phyloP scores from a whole-genome alignment of 2,329 filamentous ascomycete species.

The Cytospora chrysosperma region DNA sequence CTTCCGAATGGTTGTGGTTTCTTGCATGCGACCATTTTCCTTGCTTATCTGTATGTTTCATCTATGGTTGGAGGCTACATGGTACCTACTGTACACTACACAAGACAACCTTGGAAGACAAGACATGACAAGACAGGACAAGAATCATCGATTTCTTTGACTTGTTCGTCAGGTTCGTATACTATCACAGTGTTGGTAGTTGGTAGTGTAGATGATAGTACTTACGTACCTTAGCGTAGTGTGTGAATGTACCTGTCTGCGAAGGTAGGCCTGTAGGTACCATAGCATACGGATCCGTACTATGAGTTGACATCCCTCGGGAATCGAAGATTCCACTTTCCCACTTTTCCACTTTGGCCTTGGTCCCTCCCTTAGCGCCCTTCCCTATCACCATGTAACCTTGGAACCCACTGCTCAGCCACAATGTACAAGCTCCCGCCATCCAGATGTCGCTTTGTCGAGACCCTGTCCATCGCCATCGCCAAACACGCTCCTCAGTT shows the following conservation, averaged over 20 bases:
- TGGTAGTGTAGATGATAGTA: too few species aligned
- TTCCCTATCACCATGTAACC: slow-evolving; percentile 17
- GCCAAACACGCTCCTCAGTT: slow-evolving; percentile 12
- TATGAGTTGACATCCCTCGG: too few species aligned
- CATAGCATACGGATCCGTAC: too few species aligned
- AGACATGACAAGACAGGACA: too few species aligned
- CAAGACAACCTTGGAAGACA: too few species aligned
- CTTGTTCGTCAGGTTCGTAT: too few species aligned
- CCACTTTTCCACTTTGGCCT: neutral
- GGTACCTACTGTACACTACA: too few species aligned
- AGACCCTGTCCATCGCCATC: neutral
- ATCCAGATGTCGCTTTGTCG: neutral
- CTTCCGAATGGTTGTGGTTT: neutral
- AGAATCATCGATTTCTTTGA: too few species aligned
- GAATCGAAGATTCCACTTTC: slow-evolving; percentile 4
- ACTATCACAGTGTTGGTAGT: too few species aligned
- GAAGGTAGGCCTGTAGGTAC: too few species aligned
- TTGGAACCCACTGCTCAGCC: slow-evolving; percentile 15
- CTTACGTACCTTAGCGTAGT: too few species aligned
- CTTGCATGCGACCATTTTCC: neutral
- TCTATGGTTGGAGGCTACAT: neutral
- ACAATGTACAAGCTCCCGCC: slow-evolving; percentile 11
- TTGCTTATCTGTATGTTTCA: neutral
- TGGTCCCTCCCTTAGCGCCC: slow-evolving; percentile 15
- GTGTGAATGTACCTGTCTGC: too few species aligned